A percentile compares a stretch with the other conserved stretches of the same genome.
phyloP scores from a whole-genome alignment of 805 yeast genomes.

The Candida verbasci region DNA sequence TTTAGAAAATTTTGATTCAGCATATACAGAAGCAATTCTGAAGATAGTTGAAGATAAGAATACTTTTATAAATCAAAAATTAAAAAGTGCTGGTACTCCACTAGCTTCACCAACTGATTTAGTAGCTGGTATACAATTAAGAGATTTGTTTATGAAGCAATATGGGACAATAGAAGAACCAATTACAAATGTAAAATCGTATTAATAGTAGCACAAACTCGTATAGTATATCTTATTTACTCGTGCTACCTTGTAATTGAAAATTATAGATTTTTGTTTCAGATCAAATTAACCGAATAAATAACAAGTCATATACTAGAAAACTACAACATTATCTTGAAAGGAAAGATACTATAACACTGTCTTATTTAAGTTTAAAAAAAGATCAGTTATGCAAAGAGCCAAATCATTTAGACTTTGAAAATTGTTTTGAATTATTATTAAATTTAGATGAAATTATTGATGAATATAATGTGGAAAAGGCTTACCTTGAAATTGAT shows the following conservation, averaged over 20 bases:
- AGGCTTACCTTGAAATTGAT: slow-evolving; percentile 20
- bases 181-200: slow-evolving; percentile 6
- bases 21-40: slow-evolving; percentile 10
- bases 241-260: too few relatives aligned
- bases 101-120: neutral
- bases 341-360: slow-evolving; percentile 9
- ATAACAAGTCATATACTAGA: slow-evolving; percentile 7
- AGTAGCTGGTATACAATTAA: slow-evolving; percentile 11
- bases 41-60: slow-evolving; percentile 6
- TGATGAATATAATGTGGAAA: slow-evolving; percentile 21
- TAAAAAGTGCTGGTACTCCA: neutral
- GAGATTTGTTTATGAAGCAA: slow-evolving; percentile 13
- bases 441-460: slow-evolving; percentile 23
- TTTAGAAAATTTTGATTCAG: slow-evolving; percentile 12
- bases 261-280: too few relatives aligned
- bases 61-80: slow-evolving; percentile 5
- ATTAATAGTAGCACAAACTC: too few relatives aligned
- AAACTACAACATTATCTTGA: slow-evolving; percentile 17
- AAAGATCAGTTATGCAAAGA: slow-evolving; percentile 7
- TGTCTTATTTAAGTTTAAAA: slow-evolving; percentile 12
- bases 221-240: too few relatives aligned
- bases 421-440: slow-evolving; percentile 14
- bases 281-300: too few relatives aligned
- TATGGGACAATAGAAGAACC: slow-evolving; percentile 16
- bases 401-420: slow-evolving; percentile 10